These are phyloP conservation scores for Agaricus subrufescens DNA, from an alignment of 768 basidiomycete genomes.

Conservation along the genomic window DNA sequence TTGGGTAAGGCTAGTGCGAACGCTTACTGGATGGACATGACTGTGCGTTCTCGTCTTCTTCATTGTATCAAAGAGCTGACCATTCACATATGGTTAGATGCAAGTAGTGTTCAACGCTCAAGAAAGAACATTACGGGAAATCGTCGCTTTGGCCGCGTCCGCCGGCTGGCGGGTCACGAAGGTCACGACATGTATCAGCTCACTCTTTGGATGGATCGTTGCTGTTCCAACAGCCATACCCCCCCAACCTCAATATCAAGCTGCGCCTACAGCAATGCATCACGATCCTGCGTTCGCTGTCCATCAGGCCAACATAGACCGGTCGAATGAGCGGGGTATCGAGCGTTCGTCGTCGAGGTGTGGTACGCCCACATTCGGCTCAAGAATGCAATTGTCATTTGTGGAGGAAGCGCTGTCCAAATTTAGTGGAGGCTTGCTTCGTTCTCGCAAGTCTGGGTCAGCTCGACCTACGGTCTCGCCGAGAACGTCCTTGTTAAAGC, in stretches of 20 bases:
- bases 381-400: constrained; percentile 41
- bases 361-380: constrained; percentile 61
- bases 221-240: constrained; percentile 61
- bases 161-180: constrained; percentile 30
- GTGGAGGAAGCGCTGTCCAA: constrained; percentile 38
- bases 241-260: constrained; percentile 15
- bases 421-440: constrained; percentile 27
- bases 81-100: constrained; percentile 25
- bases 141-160: constrained; percentile 20
- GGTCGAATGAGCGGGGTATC: constrained; percentile 26
- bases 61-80: background rate
- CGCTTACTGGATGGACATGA: constrained; percentile 29
- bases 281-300: constrained; percentile 15
- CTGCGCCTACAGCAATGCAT: constrained; percentile 19
- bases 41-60: constrained; percentile 18
- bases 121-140: constrained; percentile 32
- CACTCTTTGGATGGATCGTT: constrained; percentile 67
- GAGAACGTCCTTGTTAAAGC: constrained; percentile 1
- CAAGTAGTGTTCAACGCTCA: constrained; percentile 31
- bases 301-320: background rate
- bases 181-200: constrained; percentile 49
- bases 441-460: constrained; percentile 13
- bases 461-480: background rate
- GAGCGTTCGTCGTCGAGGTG: constrained; percentile 47
- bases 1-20: constrained; percentile 32